These are phyloP conservation scores for Colletotrichum tropicale DNA, from an alignment of 2,329 filamentous ascomycete genomes.

Conservation along the genomic window DNA sequence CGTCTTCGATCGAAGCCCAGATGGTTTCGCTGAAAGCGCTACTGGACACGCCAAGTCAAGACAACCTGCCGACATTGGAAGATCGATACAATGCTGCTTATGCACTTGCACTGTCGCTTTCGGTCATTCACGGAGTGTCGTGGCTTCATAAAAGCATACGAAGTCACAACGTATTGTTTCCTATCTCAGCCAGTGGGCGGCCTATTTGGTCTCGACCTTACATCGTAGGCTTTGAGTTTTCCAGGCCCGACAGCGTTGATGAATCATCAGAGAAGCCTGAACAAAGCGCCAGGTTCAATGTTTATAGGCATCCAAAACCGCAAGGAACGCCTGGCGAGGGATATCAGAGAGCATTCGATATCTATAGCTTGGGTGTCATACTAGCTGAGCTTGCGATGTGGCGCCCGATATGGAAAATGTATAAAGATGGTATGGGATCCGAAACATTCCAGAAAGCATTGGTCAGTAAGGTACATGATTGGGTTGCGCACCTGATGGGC, in stretches of 20 bases:
- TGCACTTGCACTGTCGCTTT: neutral
- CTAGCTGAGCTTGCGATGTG: neutral
- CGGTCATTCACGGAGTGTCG: neutral
- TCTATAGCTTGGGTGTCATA: neutral
- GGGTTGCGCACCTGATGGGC: neutral
- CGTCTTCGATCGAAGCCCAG: neutral
- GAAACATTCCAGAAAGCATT: neutral
- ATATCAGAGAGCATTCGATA: neutral
- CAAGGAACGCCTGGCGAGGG: neutral
- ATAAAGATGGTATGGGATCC: neutral
- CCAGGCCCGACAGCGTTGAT: neutral
- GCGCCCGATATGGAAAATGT: neutral
- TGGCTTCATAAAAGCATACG: neutral
- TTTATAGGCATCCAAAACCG: neutral
- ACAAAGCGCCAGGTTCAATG: neutral
- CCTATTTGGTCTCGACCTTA: neutral
- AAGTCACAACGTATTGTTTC: neutral
- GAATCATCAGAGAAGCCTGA: neutral
- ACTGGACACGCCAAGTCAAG: neutral
- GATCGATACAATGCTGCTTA: neutral
- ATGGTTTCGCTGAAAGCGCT: neutral
- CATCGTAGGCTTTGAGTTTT: neutral
- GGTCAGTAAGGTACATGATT: neutral
- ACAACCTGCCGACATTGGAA: neutral
- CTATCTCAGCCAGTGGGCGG: neutral